Base-by-base conservation (phyloP, 129 eudicot species). In the Pseudognaphalium luteoalbum region DNA sequence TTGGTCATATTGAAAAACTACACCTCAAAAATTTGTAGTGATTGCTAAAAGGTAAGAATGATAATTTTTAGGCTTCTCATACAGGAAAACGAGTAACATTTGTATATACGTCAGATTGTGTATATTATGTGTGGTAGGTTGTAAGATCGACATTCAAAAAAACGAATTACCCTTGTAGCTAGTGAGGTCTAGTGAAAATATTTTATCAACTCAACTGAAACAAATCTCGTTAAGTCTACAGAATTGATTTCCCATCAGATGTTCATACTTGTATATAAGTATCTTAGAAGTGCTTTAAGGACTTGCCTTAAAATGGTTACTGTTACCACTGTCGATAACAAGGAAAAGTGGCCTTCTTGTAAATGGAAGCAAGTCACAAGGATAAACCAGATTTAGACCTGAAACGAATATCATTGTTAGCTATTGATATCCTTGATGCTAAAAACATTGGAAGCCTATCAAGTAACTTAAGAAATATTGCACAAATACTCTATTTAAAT, bases 301-400 rank as follows among this genome's bases (percentile, higher is more conserved):
- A 72, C 88, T 82, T 91, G 76, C 99, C 99, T 94, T 89, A 86
- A 89, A 94, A 41, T 88, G 72, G 70, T 74, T 75, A 72, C 96
- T 94, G 75, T 52, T 80, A 41, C 85, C 88, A 73, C 99, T 94
- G 78, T 94, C 99, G 84, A 91, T 86, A 71, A 94, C 80, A 33
- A 91, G 73, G 70, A 91, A 91, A 51, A 94, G 86, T 33, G 99
- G 99, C 78, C 90, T 88, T 84, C 99, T 87, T 35, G 96, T 91
- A 78, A 94, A 94, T 81, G 99, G 99, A 82, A 91, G 67, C 72
- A 94, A 77, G 76, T 94, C 99, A 83, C 90, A 89, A 56, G 99
- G 99, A 76, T 91, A 91, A 41, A 89, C 83, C 84, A 86, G 82
- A 86, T 91, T 87, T 42, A 82, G 75, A 70, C 99, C 99, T 94